These are phyloP conservation scores for Annulohypoxylon stygium DNA, from an alignment of 495 filamentous ascomycete species.

Conservation along the genomic window DNA sequence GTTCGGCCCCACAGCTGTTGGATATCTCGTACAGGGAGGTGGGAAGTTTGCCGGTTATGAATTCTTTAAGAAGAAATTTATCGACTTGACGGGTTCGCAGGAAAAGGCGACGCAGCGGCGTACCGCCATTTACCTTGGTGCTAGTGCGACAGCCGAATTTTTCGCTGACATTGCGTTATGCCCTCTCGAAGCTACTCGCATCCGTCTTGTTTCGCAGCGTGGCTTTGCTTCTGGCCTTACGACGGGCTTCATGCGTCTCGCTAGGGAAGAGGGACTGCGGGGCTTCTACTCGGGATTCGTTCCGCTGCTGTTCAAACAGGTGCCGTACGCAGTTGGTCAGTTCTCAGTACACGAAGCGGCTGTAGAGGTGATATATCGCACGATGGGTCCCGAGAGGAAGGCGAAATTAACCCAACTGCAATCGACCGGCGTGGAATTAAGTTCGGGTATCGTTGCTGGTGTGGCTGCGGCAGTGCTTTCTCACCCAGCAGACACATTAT, in stretches of 20 bases:
- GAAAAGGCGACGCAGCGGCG: conserved; percentile 76
- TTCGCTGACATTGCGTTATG: conserved; percentile 84
- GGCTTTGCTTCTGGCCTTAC: conserved; percentile 75
- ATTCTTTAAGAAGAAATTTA: conserved; percentile 82
- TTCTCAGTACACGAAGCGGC: conserved; percentile 55
- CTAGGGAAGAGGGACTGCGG: conserved; percentile 75
- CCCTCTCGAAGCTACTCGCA: conserved; percentile 81
- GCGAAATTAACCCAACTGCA: conserved; percentile 51
- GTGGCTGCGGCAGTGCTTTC: conserved; percentile 88
- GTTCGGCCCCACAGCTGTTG: conserved; percentile 79
- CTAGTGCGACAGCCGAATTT: conserved; percentile 79
- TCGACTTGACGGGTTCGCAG: conserved; percentile 72
- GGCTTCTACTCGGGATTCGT: conserved; percentile 85
- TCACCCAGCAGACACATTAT: conserved; percentile 90
- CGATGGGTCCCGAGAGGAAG: conserved; percentile 52
- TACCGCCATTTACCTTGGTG: conserved; percentile 80
- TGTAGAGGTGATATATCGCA: conserved; percentile 53
- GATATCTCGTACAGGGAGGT: conserved; percentile 82
- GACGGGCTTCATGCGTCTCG: conserved; percentile 75
- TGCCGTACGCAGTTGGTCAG: conserved; percentile 55
- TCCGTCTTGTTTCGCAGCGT: conserved; percentile 81
- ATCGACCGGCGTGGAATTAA: conserved; percentile 82
- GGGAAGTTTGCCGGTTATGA: conserved; percentile 85
- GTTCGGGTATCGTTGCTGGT: conserved; percentile 86
- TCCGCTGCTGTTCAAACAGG: conserved; percentile 82